A percentile compares a stretch with the other conserved stretches of the same genome.
Conservation (phyloP, 1,284 basidiomycete species). For the Mixia osmundae region DNA sequence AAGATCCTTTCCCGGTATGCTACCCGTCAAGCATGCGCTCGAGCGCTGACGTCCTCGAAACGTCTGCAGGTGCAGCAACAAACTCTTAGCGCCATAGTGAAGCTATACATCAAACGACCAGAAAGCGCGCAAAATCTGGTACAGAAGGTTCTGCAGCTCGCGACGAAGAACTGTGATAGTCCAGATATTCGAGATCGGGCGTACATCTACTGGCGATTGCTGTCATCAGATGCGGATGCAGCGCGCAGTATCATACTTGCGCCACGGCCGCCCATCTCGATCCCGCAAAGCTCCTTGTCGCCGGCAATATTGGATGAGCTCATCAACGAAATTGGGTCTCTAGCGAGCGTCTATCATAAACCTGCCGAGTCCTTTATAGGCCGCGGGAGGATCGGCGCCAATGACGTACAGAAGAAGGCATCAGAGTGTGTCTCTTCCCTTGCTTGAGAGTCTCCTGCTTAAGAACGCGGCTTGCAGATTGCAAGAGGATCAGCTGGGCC, state of each 20-base stretch:
- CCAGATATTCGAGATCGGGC: conserved; percentile 90
- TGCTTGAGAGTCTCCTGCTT: conserved; percentile 1
- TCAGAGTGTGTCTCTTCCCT: conserved; percentile 31
- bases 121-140: conserved; percentile 74
- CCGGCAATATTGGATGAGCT: conserved; percentile 82
- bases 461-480: not conserved
- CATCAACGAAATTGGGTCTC: conserved; percentile 55
- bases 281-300: conserved; percentile 72
- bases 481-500: not conserved
- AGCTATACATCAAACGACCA: conserved; percentile 83
- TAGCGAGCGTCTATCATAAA: conserved; percentile 89
- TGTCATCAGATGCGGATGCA: not conserved
- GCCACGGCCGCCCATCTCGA: conserved; percentile 70
- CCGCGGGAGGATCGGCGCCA: conserved; percentile 34
- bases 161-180: conserved; percentile 89
- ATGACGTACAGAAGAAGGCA: conserved; percentile 46
- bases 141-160: conserved; percentile 69
- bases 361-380: conserved; percentile 36
- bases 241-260: conserved; percentile 75
- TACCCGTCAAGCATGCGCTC: not conserved
- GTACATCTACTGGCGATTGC: conserved; percentile 27
- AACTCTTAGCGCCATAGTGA: conserved; percentile 84
- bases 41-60: not conserved
- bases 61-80: conserved; percentile 64
- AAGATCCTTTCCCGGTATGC: conserved; percentile 68